Percentiles rank a stretch among this genome's conserved stretches.
Conservation (phyloP, 306 rosid species). For the Coriaria nepalensis region DNA sequence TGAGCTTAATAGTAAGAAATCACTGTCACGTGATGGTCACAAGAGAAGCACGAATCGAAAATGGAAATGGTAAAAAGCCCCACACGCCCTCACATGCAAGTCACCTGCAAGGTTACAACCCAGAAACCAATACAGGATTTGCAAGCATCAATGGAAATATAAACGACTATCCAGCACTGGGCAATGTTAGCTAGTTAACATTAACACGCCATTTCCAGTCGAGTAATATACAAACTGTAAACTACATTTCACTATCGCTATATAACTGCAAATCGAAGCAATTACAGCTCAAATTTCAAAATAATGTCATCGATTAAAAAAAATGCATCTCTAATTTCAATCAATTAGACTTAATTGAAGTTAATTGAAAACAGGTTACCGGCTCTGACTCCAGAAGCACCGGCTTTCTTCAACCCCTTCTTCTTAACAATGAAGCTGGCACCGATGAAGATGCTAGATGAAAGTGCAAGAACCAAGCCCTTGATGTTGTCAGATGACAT, state of each 20-base stretch:
- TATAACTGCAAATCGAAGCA: too few relatives aligned
- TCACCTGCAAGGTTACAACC: too few relatives aligned
- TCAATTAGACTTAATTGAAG: too few relatives aligned
- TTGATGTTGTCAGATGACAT: conserved; percentile 76
- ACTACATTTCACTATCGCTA: too few relatives aligned
- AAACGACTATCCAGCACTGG: too few relatives aligned
- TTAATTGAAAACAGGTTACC: conserved; percentile 21
- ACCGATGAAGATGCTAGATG: conserved; percentile 80
- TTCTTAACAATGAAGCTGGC: conserved; percentile 85
- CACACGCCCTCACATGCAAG: background rate
- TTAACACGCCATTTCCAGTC: too few relatives aligned
- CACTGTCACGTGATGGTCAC: background rate
- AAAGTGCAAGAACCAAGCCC: conserved; percentile 65
- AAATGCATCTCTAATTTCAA: background rate
- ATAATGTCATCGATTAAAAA: background rate
- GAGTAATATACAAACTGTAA: too few relatives aligned
- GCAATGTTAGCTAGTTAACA: too few relatives aligned
- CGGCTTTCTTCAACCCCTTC: conserved; percentile 89
- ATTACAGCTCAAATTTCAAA: too few relatives aligned
- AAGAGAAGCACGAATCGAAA: conserved; percentile 1
- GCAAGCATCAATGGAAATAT: too few relatives aligned
- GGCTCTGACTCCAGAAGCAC: conserved; percentile 76
- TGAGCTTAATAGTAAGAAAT: conserved; percentile 15
- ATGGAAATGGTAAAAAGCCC: conserved; percentile 7
- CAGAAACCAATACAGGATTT: too few relatives aligned